A percentile compares a stretch with the other conserved stretches of the same genome.
Evolutionary conservation across 371 early-diverging fungal species (phyloP).

Genomic region (Mortierella sp.): DNA sequence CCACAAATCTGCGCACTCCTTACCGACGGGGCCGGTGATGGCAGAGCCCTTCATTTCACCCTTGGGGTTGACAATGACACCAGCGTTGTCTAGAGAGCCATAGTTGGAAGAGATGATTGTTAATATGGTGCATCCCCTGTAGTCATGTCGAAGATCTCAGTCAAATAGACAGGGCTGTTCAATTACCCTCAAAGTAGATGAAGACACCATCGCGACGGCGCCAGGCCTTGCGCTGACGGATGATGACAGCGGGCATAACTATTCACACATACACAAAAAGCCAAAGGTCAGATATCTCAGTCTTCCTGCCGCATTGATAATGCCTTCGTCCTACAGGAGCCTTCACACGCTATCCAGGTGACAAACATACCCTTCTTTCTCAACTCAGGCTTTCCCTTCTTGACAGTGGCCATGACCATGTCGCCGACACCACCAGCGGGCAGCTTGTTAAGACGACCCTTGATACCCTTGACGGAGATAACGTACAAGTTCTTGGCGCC

Average conservation of each 20-base stretch:
- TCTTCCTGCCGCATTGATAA: too few relatives aligned
- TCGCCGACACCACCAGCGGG: slow-evolving; percentile 99
- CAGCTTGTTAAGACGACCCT: slow-evolving; percentile 98
- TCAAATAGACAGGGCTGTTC: too few relatives aligned
- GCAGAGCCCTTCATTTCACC: slow-evolving; percentile 99
- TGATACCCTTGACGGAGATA: slow-evolving; percentile 98
- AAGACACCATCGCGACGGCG: slow-evolving; percentile 99
- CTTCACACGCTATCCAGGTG: not conserved
- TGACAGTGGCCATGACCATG: slow-evolving; percentile 99
- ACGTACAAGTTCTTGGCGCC: slow-evolving; percentile 99
- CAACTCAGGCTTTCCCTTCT: slow-evolving; percentile 99
- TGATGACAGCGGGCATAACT: slow-evolving; percentile 99
- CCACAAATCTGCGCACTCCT: slow-evolving; percentile 99
- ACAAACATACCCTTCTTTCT: slow-evolving; percentile 93
- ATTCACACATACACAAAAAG: slow-evolving; percentile 3
- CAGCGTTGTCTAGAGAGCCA: slow-evolving; percentile 86
- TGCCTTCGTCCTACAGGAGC: too few relatives aligned
- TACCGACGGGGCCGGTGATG: slow-evolving; percentile 99
- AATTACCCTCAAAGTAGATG: slow-evolving; percentile 94
- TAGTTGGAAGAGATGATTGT: not conserved
- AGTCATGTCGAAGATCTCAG: too few relatives aligned
- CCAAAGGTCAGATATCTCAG: too few relatives aligned
- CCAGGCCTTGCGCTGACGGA: slow-evolving; percentile 99
- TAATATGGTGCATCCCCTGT: too few relatives aligned
- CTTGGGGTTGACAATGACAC: slow-evolving; percentile 98